Base-by-base conservation (phyloP, 2,329 filamentous ascomycete genomes). In the Fusarium marasasianum region DNA sequence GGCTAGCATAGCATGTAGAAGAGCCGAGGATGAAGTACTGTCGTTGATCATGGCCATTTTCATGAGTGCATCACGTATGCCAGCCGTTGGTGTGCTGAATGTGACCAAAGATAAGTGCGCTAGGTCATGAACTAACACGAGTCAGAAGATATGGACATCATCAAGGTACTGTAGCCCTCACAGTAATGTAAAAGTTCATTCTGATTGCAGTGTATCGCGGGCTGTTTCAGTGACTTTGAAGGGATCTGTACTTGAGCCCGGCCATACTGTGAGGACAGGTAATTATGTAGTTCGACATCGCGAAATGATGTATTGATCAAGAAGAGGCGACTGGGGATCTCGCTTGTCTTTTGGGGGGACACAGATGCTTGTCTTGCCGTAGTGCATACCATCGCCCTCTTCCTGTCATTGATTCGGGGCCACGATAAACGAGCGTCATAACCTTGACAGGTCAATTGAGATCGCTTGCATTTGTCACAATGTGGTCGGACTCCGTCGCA, bases 341-440 rank as follows among this genome's bases (percentile, higher is more conserved):
- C 29, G 2, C 41, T 22, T 13, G 24, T 5, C 11, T 22, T 26
- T 12, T 17, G 45, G 4, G 37, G 8, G 6, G 20, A 8, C 1
- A 15, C 4, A 14, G 13, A n/a, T 4, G 35, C 4, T 43, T 45
- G 57, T 11, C 24, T 14, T 24, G 33, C 37, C 9, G 13, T 7
- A 6, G 43, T 35, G 31, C 4, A 45, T 15, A 61, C 40, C 10
- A 76, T 54, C 1, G 75, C 57, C 11, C 75, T 65, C 41, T 33
- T 72, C n/a, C 40, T 65, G 18, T 77, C 74, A 14, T 59, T 50
- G 3, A 38, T 33, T 14, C 56, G 64, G 2, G 74, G 74, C 75
- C 74, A 76, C 5, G 75, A 77, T 15, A 77, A 41, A 5, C 75
- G 74, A 14, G 68, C 11, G 6, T 54, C 58, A 50, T 74, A 77